Base-by-base conservation (phyloP, 73 alveolate species). In the Stentor coeruleus region DNA sequence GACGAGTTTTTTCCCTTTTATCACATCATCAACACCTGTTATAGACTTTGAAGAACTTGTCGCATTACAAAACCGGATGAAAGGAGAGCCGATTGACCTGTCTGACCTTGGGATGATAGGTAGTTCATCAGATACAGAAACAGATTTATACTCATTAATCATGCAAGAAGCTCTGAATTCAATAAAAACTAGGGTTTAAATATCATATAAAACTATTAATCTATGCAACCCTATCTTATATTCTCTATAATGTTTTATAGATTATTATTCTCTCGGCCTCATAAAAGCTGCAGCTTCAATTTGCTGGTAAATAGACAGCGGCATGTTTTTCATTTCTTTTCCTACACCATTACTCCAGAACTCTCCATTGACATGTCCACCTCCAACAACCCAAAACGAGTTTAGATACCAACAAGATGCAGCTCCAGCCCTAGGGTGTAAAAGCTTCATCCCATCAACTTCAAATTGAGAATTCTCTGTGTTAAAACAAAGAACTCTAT, bases 131-230 rank as follows among this genome's bases (percentile, higher is more conserved):
- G 26, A 26, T 15, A 20, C n/a, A 1, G 36, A 20, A 66, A 26
- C n/a, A 66, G 79, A 66, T 2, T 20, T 20, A 14, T 66, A 66
- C 37, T 20, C 79, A 26, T 33, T 66, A 66, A 66, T 66, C 37
- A 66, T 66, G 79, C n/a, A 66, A 66, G 79, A 66, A 11, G 79
- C 79, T 66, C 33, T 66, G n/a, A n/a, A n/a, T n/a, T n/a, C n/a
- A n/a, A n/a, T n/a, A n/a, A n/a, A n/a, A n/a, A n/a, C n/a, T n/a
- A n/a, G n/a, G n/a, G n/a, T n/a, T n/a, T n/a, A n/a, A n/a, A n/a
- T n/a, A n/a, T n/a, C n/a, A n/a, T n/a, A n/a, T n/a, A n/a, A n/a
- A n/a, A n/a, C n/a, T n/a, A n/a, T n/a, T n/a, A n/a, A n/a, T n/a
- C n/a, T n/a, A n/a, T n/a, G n/a, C n/a, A n/a, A n/a, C n/a, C n/a